Evolutionary conservation across 352 stramenopile genomes (phyloP).

Genomic region (Globisporangium abappressorium): DNA sequence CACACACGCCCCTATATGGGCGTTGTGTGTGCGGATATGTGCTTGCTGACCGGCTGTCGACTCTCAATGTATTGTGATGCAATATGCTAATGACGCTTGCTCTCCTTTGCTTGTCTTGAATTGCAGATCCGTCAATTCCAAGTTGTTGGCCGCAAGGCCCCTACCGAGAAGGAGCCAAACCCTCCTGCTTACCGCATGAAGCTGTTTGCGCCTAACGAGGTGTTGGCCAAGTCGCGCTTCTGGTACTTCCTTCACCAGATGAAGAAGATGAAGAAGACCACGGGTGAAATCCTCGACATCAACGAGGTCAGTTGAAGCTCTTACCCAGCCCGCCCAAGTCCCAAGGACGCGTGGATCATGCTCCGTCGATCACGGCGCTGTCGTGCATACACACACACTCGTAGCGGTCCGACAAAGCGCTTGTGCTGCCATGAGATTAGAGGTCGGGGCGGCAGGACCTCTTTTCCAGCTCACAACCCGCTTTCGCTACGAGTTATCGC

Average conservation of each 20-base stretch:
- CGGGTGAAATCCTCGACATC: conserved; percentile 98
- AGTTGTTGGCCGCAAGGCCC: conserved; percentile 99
- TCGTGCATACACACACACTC: conserved; percentile 21
- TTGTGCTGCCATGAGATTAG: conserved; percentile 85
- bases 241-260: conserved; percentile 99
- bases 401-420: conserved; percentile 61
- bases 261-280: conserved; percentile 99
- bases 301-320: conserved; percentile 91
- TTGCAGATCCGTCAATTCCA: conserved; percentile 97
- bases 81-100: background rate
- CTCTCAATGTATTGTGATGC: background rate
- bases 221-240: conserved; percentile 99
- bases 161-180: conserved; percentile 97
- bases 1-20: background rate
- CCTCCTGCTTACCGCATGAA: conserved; percentile 99
- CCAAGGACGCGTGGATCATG: background rate
- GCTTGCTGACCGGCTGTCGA: background rate
- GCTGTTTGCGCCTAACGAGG: conserved; percentile 95
- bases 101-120: background rate
- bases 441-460: conserved; percentile 21
- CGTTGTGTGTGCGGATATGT: background rate
- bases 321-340: background rate
- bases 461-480: conserved; percentile 86
- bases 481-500: conserved; percentile 56
- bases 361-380: background rate